Evolutionary conservation across 1,284 basidiomycete species (phyloP), one percentile per base, ranked within the genome.

Genomic region (Trichosporon ovoides): DNA sequence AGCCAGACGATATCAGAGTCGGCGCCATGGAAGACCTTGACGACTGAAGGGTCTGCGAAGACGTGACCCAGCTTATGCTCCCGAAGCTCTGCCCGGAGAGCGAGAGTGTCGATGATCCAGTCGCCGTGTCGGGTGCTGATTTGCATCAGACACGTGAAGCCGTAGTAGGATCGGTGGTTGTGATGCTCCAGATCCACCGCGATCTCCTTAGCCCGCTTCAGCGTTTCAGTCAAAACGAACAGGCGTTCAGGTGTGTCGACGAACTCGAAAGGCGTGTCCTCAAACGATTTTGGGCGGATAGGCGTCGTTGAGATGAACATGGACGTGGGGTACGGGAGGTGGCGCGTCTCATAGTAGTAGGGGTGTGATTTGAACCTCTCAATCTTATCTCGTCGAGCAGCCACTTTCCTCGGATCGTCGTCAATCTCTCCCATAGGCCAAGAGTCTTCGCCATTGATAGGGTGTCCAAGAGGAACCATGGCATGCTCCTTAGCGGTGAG

Each of bases 121-220:
- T 97, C 94, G 61, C 85, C 83, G 28, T 86, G 83, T 48, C 92
- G 80, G 2, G 90, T 92, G 66, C 88, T 92, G 65, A 95, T 83
- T 75, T 96, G 95, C 85, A 98, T 94, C 58, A 98, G 79, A 69
- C 93, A 97, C 12, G 95, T 83, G 67, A 98, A 89, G 0, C 96
- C 95, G 19, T 80, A 78, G 75, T 89, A 98, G 4, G 87, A 86
- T 50, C 92, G 83, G 68, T 87, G 89, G 64, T 84, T 87, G 79
- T 98, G 93, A 71, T 97, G 88, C 75, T 98, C 95, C 48, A 98
- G 80, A 76, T 98, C 95, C 37, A 98, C 82, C 1, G 95, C 95
- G 54, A 98, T 86, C 75, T 96, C 93, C 43, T 78, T 80, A n/a
- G 82, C 83, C 12, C 77, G 72, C 37, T 83, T 82, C 16, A 94